phyloP scores from a whole-genome alignment of 2,329 filamentous ascomycete species.

The Cladophialophora chaetospira region DNA sequence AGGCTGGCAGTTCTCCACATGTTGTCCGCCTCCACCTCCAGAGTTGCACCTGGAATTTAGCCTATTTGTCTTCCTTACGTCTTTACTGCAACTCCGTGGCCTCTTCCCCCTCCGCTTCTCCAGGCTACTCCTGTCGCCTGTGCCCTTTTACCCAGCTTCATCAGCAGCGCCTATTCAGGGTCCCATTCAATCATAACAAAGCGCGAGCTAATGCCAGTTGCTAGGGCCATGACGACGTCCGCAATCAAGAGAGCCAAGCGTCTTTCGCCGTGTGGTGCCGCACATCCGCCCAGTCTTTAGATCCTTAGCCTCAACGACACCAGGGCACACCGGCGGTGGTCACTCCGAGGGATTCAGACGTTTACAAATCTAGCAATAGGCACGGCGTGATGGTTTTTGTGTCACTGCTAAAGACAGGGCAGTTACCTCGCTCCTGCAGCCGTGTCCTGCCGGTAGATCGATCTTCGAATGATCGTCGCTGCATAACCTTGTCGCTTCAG shows the following conservation, averaged over 20 bases:
- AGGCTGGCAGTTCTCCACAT: conserved; percentile 13
- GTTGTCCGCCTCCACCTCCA: conserved; percentile 17
- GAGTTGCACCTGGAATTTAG: conserved; percentile 12
- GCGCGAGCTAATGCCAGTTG: background rate
- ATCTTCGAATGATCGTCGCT: conserved; percentile 12
- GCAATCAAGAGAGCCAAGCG: background rate
- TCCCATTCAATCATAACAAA: no score
- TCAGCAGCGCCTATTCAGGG: background rate
- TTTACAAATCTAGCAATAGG: background rate
- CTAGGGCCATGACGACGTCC: conserved; percentile 3
- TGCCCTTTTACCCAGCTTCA: conserved; percentile 4
- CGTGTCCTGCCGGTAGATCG: conserved; percentile 4
- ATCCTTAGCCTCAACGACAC: background rate
- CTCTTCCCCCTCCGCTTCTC: conserved; percentile 2
- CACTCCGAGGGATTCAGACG: background rate
- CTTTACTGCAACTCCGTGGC: background rate
- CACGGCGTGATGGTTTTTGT: background rate
- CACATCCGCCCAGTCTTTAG: background rate
- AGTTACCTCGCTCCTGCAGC: background rate
- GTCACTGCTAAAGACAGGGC: background rate
- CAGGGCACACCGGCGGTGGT: background rate
- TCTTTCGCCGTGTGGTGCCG: background rate
- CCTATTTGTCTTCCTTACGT: no score
- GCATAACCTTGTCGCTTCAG: background rate
- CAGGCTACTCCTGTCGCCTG: background rate